Conservation (phyloP, 441 rosid species). For the Oxalis stricta region DNA sequence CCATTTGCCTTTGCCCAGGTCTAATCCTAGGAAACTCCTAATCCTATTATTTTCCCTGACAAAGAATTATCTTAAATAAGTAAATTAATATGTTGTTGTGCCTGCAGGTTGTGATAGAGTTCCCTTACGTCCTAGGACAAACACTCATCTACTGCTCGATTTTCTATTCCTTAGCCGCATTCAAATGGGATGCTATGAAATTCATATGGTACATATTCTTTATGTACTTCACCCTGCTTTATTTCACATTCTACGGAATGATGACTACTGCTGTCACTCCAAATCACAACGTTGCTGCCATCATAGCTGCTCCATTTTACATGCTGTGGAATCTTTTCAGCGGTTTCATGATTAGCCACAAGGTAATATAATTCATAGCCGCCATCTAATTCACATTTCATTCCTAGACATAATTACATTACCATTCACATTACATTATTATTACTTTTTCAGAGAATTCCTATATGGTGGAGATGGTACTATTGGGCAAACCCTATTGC, state of each 20-base stretch:
- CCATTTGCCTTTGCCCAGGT: constrained; percentile 97
- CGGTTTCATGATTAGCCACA: constrained; percentile 89
- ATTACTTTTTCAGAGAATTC: constrained; percentile 59
- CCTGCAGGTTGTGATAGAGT: constrained; percentile 77
- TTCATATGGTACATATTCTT: constrained; percentile 89
- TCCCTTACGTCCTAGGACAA: constrained; percentile 83
- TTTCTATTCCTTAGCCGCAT: constrained; percentile 88
- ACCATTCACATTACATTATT: no score
- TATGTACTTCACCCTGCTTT: constrained; percentile 82
- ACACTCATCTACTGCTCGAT: constrained; percentile 51
- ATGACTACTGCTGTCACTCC: constrained; percentile 97
- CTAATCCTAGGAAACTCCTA: constrained; percentile 8
- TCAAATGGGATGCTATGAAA: constrained; percentile 70
- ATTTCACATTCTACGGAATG: constrained; percentile 97
- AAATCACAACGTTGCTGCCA: constrained; percentile 85
- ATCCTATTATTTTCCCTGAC: background rate
- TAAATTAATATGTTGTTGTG: constrained; percentile 2
- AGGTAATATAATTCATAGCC: constrained; percentile 32
- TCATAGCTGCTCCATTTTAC: constrained; percentile 85
- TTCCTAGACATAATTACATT: no score
- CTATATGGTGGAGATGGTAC: constrained; percentile 98
- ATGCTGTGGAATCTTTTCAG: constrained; percentile 99
- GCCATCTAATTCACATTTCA: background rate
- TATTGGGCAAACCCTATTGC: constrained; percentile 98
- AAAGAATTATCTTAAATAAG: background rate